These are phyloP conservation scores for Sphaerulina musiva DNA, from an alignment of 2,329 filamentous ascomycete species.

Conservation along the genomic window DNA sequence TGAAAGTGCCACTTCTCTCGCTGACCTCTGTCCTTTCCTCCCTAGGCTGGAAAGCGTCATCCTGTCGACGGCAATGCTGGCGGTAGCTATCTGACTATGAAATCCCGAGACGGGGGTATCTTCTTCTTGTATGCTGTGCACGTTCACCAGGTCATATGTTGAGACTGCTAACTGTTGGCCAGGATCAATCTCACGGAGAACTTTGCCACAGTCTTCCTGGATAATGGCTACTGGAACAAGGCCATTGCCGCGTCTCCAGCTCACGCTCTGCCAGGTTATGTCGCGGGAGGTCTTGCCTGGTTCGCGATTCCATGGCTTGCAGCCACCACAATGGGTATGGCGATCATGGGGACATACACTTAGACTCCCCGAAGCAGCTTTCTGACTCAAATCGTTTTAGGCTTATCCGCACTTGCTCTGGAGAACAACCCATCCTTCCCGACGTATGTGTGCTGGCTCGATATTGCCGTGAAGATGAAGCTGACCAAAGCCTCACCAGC, in stretches of 20 bases:
- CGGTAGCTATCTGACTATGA: conserved; percentile 38
- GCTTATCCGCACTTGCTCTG: conserved; percentile 69
- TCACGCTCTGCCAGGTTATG: conserved; percentile 33
- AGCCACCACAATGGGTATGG: conserved; percentile 39
- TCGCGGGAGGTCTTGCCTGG: conserved; percentile 42
- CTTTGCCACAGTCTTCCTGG: conserved; percentile 34
- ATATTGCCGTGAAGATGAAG: not conserved
- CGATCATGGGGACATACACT: not conserved
- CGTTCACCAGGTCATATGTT: not conserved
- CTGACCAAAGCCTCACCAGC: conserved; percentile 39
- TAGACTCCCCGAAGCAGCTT: not conserved
- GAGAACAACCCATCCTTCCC: conserved; percentile 67
- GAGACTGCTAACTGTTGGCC: not conserved
- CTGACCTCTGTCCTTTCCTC: conserved; percentile 25
- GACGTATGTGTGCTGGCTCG: conserved; percentile 43
- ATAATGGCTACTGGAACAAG: conserved; percentile 44
- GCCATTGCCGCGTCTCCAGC: conserved; percentile 37
- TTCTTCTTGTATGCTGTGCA: conserved; percentile 13
- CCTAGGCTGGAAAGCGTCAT: conserved; percentile 23
- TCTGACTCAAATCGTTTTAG: conserved; percentile 50
- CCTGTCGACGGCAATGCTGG: conserved; percentile 36
- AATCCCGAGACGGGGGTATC: conserved; percentile 24
- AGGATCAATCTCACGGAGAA: conserved; percentile 12
- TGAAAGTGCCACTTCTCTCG: conserved; percentile 7
- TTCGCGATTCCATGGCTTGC: conserved; percentile 46